Base-by-base conservation (phyloP, 257 asterid species). In the Plantago elongata region DNA sequence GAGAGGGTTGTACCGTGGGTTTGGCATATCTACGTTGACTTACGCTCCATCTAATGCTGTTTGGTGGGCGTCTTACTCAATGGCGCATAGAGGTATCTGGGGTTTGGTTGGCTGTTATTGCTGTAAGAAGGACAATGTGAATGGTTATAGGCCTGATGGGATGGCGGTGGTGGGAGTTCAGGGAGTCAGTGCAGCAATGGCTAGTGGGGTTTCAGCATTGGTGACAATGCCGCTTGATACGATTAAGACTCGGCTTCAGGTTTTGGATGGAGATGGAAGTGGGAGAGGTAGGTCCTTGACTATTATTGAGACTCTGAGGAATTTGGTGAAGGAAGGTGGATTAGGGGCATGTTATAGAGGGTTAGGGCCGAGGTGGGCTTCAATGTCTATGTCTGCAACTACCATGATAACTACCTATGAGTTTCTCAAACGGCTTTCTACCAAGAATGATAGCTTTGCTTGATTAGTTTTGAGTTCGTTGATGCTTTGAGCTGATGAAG, bases 11-110 rank as follows among this genome's bases (percentile, higher is more conserved):
- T 93, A 93, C 56, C 75, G 99, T 45, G 99, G 99, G 27, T 93
- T 93, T 61, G 99, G 97, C 67, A 89, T 89, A 6, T 93, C 99
- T 4, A 93, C 85, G 34, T 64, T 93, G 67, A 89, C 99, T 54
- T 93, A 89, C 49, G 99, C 99, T 9, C 99, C 99, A 47, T 93
- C 99, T 1, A 93, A 89, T 70, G 99, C 99, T 0, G 97, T 83
- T 13, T 93, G 99, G 99, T 93, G 99, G 99, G 95, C 90, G 9
- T 87, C 99, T 49, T 93, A 89, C 76, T 85, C 99, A 0, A 47
- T 79, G 9, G 92, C 86, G 0, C 89, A 93, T 40, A 73, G 99
- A 44, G 69, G 56, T 45, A 66, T 93, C 44, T 89, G 97, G 97
- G 74, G 88, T 17, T 56, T 75, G 5, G 11, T 92, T 11, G 88